Conservation (phyloP, 2,329 filamentous ascomycete species). For the Mollisia scopiformis region DNA sequence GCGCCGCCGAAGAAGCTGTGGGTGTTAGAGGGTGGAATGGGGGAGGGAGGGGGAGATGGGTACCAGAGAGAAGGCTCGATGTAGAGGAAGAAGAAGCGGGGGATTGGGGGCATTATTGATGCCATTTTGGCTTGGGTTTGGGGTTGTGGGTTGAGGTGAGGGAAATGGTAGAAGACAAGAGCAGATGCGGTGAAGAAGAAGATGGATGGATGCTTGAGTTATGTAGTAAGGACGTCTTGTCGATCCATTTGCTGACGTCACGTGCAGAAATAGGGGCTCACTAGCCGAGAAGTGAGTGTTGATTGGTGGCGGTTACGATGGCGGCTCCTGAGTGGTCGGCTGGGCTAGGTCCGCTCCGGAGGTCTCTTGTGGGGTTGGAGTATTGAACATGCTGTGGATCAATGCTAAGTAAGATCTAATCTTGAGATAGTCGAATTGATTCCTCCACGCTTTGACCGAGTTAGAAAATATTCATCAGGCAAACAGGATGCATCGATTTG, state of each 20-base stretch:
- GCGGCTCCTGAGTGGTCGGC: background rate
- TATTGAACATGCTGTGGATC: no score
- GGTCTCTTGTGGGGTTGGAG: no score
- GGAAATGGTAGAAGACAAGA: no score
- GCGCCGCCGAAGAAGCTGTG: conserved; percentile 2
- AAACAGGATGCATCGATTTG: no score
- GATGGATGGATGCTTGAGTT: background rate
- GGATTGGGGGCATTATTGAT: conserved; percentile 3
- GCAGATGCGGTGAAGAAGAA: no score
- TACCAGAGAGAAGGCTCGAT: conserved; percentile 6
- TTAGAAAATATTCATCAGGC: no score
- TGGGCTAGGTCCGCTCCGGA: background rate
- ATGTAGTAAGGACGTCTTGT: background rate
- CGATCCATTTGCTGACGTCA: background rate
- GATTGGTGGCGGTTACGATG: background rate
- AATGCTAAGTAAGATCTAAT: no score
- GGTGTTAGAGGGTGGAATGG: background rate
- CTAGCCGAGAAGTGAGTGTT: background rate
- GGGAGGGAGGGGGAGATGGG: background rate
- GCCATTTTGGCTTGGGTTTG: background rate
- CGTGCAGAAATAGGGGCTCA: background rate
- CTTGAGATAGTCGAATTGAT: no score
- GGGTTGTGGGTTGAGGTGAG: no score
- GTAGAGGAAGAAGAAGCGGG: conserved; percentile 5
- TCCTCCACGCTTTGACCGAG: no score